Evolutionary conservation across 495 filamentous ascomycete genomes (phyloP).

Genomic region (Lasiosphaeris hirsuta): DNA sequence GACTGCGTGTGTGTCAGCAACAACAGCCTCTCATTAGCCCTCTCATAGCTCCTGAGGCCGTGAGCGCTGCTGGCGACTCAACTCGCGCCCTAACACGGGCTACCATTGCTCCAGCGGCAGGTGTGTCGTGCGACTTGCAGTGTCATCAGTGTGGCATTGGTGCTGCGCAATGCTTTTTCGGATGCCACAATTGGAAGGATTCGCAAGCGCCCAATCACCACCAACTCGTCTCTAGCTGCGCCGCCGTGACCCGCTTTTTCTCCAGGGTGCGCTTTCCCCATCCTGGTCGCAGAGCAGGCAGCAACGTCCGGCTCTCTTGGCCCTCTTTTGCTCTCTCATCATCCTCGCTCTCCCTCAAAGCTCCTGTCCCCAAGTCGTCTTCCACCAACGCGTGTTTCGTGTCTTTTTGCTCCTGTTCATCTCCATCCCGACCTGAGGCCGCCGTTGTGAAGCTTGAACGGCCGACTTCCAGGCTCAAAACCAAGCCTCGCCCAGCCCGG

Average conservation of each 20-base stretch:
- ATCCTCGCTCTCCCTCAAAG: slow-evolving; percentile 14
- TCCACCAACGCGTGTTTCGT: slow-evolving; percentile 9
- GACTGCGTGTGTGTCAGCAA: slow-evolving; percentile 1
- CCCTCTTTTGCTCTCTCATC: slow-evolving; percentile 34
- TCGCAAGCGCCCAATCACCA: slow-evolving; percentile 23
- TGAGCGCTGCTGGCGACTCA: not conserved
- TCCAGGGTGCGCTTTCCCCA: slow-evolving; percentile 15
- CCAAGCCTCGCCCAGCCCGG: not conserved
- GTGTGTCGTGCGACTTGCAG: slow-evolving; percentile 4
- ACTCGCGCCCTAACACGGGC: slow-evolving; percentile 15
- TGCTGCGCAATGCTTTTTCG: slow-evolving; percentile 20
- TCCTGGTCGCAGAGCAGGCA: slow-evolving; percentile 31
- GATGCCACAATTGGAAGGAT: slow-evolving; percentile 26
- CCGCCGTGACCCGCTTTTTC: slow-evolving; percentile 23
- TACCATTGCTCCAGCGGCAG: not conserved
- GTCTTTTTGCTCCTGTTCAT: slow-evolving; percentile 9
- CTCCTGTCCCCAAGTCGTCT: slow-evolving; percentile 13
- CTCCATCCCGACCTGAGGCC: slow-evolving; percentile 20
- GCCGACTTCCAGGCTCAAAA: slow-evolving; percentile 1
- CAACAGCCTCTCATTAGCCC: not conserved
- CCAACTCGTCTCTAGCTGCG: slow-evolving; percentile 20
- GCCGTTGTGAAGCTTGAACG: not conserved
- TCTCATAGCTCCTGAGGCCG: not conserved
- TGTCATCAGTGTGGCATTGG: slow-evolving; percentile 23
- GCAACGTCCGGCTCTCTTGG: slow-evolving; percentile 24